Conservation (phyloP, 805 yeast species). For the Saitoella complicata region DNA sequence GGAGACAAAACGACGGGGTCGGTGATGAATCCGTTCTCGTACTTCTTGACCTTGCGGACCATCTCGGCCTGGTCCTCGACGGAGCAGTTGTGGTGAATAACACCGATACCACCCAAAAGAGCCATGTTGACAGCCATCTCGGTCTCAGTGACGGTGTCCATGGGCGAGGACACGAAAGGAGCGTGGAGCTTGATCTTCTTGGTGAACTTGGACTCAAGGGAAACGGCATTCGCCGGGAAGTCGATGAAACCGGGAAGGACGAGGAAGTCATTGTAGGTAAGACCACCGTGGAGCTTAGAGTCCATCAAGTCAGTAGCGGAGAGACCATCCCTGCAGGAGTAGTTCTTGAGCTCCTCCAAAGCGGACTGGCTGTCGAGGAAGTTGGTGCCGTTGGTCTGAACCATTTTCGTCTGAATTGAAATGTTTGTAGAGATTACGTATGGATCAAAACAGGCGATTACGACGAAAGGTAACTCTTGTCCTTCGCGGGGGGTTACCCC, state of each 20-base stretch:
- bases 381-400: constrained; percentile 7
- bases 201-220: constrained; percentile 74
- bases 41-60: constrained; percentile 93
- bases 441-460: not conserved
- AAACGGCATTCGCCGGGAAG: constrained; percentile 66
- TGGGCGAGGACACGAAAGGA: constrained; percentile 95
- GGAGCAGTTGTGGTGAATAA: constrained; percentile 92
- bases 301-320: constrained; percentile 75
- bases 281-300: constrained; percentile 80
- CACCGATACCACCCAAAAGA: constrained; percentile 95
- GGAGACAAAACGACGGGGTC: constrained; percentile 84
- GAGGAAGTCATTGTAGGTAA: constrained; percentile 92
- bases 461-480: not conserved
- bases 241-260: constrained; percentile 67
- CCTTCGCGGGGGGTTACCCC: not conserved
- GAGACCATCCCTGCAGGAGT: constrained; percentile 68
- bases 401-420: constrained; percentile 5
- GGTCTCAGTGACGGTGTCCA: constrained; percentile 97
- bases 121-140: constrained; percentile 99
- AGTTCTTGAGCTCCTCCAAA: constrained; percentile 45
- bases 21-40: constrained; percentile 92
- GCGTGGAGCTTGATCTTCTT: constrained; percentile 80
- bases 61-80: constrained; percentile 96
- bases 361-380: constrained; percentile 27
- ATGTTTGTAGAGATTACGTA: not conserved